Evolutionary conservation across 2,329 filamentous ascomycete species (phyloP).

Genomic region (Diaporthe sp.): DNA sequence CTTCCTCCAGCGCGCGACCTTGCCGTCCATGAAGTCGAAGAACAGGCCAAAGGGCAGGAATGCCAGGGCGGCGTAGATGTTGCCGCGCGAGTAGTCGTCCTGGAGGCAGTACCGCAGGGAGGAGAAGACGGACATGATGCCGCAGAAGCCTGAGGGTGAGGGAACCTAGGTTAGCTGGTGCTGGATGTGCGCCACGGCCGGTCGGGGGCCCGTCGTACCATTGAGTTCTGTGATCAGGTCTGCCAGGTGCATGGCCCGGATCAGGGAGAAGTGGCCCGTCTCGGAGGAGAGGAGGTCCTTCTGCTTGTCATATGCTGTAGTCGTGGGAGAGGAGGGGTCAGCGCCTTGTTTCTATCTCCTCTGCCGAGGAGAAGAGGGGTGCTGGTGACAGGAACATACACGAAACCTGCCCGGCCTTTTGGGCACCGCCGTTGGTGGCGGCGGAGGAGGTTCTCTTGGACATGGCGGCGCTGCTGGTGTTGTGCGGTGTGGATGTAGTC

Average conservation of each 20-base stretch:
- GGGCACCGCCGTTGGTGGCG: constrained; percentile 33
- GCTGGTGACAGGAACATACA: constrained; percentile 16
- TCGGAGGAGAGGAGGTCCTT: constrained; percentile 77
- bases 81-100: constrained; percentile 71
- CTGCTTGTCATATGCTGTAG: constrained; percentile 77
- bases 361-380: constrained; percentile 17
- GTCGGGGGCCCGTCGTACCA: constrained; percentile 56
- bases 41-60: constrained; percentile 95
- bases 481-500: background rate
- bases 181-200: background rate
- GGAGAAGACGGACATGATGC: constrained; percentile 94
- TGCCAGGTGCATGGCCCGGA: constrained; percentile 79
- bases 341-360: constrained; percentile 18
- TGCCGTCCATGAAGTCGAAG: constrained; percentile 98
- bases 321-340: background rate
- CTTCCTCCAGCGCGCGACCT: constrained; percentile 93
- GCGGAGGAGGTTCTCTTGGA: constrained; percentile 31
- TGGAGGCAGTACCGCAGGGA: constrained; percentile 89
- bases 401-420: constrained; percentile 26
- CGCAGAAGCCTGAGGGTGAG: constrained; percentile 74
- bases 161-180: constrained; percentile 18
- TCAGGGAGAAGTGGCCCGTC: constrained; percentile 77
- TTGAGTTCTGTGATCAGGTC: constrained; percentile 88
- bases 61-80: constrained; percentile 83
- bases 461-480: constrained; percentile 14